Conservation (phyloP, 208 protist genomes). For the Acanthamoeba sp. region DNA sequence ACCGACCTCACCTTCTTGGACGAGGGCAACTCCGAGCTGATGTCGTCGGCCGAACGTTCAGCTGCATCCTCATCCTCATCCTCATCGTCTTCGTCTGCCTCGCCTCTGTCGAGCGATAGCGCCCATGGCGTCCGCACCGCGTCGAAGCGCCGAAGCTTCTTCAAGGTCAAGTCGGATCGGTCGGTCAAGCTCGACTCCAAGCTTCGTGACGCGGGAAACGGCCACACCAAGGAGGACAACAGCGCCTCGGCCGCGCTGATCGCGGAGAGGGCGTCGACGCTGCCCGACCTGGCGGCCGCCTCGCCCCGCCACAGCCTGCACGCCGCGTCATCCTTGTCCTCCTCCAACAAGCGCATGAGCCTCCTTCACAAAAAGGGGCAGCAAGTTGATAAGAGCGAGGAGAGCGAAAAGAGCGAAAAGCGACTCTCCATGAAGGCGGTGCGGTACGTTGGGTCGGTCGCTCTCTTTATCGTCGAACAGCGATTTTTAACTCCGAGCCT, state of each 20-base stretch:
- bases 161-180: slow-evolving; percentile 29
- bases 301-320: slow-evolving; percentile 4
- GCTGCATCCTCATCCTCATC: background rate
- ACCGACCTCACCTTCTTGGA: slow-evolving; percentile 59
- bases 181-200: background rate
- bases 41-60: background rate
- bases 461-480: background rate
- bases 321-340: background rate
- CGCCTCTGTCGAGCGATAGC: background rate
- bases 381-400: too few species aligned
- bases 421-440: background rate
- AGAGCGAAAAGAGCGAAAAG: background rate
- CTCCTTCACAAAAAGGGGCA: background rate
- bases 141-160: slow-evolving; percentile 19
- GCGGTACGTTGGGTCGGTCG: background rate
- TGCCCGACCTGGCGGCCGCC: background rate
- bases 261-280: background rate
- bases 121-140: background rate
- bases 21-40: slow-evolving; percentile 47
- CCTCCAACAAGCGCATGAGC: background rate
- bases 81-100: background rate
- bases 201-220: background rate
- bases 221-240: background rate
- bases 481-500: background rate
- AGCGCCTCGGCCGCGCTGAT: background rate